Conservation (phyloP, 345 rosid species). For the Cardamine chenopodiifolia region DNA sequence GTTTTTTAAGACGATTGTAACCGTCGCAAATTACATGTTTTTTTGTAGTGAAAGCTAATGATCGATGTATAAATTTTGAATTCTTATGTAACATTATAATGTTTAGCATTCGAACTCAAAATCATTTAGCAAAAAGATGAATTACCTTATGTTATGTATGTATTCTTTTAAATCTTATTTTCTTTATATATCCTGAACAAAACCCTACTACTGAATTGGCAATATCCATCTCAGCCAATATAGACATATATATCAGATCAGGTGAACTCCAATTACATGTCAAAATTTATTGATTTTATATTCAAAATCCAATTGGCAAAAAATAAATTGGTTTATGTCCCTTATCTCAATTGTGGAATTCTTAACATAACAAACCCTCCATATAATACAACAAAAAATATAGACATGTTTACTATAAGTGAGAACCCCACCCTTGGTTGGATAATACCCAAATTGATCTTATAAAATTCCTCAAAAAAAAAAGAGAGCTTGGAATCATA, state of each 20-base stretch:
- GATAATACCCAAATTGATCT: constrained; percentile 1
- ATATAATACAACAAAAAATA: neutral
- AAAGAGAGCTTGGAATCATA: constrained; percentile 37
- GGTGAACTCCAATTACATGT: neutral
- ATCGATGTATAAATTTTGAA: no score
- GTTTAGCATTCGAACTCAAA: neutral
- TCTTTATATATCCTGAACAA: neutral
- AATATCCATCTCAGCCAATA: neutral
- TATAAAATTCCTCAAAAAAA: neutral
- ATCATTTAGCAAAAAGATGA: neutral
- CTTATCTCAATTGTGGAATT: no score
- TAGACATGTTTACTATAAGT: neutral
- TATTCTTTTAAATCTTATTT: no score
- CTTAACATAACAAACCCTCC: neutral
- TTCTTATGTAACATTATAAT: neutral
- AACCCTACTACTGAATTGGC: neutral
- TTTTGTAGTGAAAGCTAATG: no score
- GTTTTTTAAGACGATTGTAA: no score
- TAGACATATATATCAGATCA: neutral
- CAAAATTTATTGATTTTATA: no score
- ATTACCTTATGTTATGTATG: neutral
- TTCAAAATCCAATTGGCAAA: neutral
- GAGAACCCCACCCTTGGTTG: neutral
- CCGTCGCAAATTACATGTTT: no score
- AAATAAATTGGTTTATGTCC: neutral